Base-by-base conservation (phyloP, 2,329 filamentous ascomycete genomes). In the Lasiodiplodia gonubiensis region DNA sequence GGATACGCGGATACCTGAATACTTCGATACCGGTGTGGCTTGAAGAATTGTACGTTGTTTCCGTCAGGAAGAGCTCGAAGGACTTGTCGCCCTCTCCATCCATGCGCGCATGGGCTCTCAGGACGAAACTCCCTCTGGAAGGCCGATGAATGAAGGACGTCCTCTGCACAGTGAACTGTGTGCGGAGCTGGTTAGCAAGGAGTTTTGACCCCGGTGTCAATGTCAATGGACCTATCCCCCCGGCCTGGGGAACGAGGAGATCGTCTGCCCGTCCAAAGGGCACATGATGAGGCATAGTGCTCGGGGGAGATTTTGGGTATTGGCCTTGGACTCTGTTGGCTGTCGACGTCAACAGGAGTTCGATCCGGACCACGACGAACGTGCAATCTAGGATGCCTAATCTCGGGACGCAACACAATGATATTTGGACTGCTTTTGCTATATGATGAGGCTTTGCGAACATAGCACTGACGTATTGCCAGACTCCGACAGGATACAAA, bases 401-500 rank as follows among this genome's bases (percentile, higher is more conserved):
- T 33, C n/a, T 46, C 42, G n/a, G 14, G 21, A 7, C 18, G 18
- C 42, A 3, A 11, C 42, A 14, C n/a, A 4, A 46, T 18, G 42
- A 21, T 21, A n/a, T 46, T 46, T 46, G 8, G 42, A n/a, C n/a
- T n/a, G n/a, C 42, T 3, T 11, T 46, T 21, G 8, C 21, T 46
- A 21, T 46, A 14, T 53, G n/a, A 23, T 46, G 6, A 23, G 18
- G 46, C 25, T 12, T 30, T 10, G 11, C 12, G 30, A 18, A 37
- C 18, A 51, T 30, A 14, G n/a, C 12, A 57, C 66, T 67, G 23
- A 67, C 37, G n/a, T 33, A 3, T n/a, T 4, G 10, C 7, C 14
- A 92, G 94, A 73, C 82, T 98, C 69, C 85, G 97, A 69, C 92
- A 93, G 78, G 95, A 99, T 78, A 98, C 95, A 33, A 98, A 94